Percentiles rank a stretch among this genome's conserved stretches.
Evolutionary conservation across 176 grass and related monocot species (phyloP).

Genomic region (Otatea glauca): DNA sequence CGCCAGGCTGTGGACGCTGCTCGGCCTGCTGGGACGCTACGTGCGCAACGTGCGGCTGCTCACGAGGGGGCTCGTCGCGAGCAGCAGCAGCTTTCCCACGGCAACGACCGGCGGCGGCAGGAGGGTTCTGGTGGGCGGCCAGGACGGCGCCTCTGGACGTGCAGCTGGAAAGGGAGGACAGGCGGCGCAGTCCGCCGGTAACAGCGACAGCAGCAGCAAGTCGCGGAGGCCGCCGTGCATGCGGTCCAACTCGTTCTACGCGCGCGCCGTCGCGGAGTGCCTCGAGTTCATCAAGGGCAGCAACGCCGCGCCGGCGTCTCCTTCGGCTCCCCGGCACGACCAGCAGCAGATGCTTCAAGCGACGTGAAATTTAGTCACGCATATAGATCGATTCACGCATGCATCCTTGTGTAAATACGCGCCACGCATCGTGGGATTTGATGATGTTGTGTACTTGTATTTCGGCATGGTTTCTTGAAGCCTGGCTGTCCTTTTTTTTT

Average conservation of each 20-base stretch:
- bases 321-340: neutral
- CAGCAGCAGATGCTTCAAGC: neutral
- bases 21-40: constrained; percentile 42
- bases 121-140: neutral
- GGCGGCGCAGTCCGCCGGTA: neutral
- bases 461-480: neutral
- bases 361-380: neutral
- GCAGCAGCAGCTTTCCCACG: neutral
- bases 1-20: constrained; percentile 50
- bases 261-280: constrained; percentile 60
- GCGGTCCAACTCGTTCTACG: constrained; percentile 63
- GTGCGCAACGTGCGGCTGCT: constrained; percentile 44
- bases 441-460: constrained; percentile 9
- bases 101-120: neutral
- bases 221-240: constrained; percentile 43
- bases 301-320: constrained; percentile 34
- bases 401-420: constrained; percentile 32
- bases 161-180: no score
- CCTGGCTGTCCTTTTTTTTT: neutral
- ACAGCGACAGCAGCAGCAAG: neutral
- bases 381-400: neutral
- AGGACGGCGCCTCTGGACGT: no score
- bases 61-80: constrained; percentile 13
- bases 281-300: constrained; percentile 68
- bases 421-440: neutral